Percentiles rank a stretch among this genome's conserved stretches.
Conservation (phyloP, 345 rosid species). For the Gossypium stocksii region DNA sequence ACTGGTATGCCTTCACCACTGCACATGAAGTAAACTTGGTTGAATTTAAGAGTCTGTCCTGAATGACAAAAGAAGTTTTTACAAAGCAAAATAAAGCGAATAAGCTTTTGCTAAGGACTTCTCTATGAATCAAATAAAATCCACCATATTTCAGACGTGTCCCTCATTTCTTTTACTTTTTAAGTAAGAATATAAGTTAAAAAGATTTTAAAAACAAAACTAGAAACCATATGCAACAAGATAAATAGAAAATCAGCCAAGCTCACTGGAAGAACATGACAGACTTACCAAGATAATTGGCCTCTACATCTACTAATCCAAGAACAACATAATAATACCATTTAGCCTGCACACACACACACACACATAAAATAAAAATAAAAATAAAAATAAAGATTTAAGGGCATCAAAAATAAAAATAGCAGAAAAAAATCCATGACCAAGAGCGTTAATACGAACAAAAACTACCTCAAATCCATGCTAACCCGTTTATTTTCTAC, state of each 20-base stretch:
- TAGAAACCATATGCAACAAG: no score
- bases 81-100: not conserved
- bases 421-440: not conserved
- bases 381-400: not conserved
- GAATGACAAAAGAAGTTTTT: not conserved
- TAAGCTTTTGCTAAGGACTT: not conserved
- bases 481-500: not conserved
- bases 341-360: slow-evolving; percentile 51
- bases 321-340: slow-evolving; percentile 80
- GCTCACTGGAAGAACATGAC: not conserved
- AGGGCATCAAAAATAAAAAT: not conserved
- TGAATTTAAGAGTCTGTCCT: not conserved
- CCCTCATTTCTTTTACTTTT: not conserved
- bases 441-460: not conserved
- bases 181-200: not conserved
- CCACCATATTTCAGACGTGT: not conserved
- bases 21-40: slow-evolving; percentile 18
- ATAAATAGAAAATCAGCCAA: not conserved
- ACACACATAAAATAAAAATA: no score
- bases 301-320: slow-evolving; percentile 79
- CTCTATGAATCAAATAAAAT: not conserved
- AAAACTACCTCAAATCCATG: not conserved
- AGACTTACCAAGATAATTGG: slow-evolving; percentile 80
- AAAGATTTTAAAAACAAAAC: not conserved
- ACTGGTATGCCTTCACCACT: slow-evolving; percentile 93